Percentiles rank a stretch among this genome's conserved stretches.
phyloP scores from a whole-genome alignment of 441 rosid genomes.

The California macrophylla region DNA sequence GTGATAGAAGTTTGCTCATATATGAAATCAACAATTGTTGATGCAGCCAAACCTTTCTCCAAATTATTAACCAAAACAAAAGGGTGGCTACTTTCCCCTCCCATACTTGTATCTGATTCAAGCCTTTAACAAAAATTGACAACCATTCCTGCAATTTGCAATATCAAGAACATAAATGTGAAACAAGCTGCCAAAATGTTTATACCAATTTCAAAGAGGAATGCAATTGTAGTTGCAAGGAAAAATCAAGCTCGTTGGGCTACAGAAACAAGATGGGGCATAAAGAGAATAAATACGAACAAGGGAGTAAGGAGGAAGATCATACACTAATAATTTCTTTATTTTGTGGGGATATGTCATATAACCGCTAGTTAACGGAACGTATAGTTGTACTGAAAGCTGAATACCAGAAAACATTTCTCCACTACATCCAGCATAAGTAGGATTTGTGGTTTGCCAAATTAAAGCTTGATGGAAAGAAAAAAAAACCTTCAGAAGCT shows the following conservation, averaged over 20 bases:
- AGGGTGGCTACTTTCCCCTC: conserved; percentile 20
- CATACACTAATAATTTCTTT: not conserved
- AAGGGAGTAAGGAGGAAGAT: not conserved
- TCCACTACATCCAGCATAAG: no score
- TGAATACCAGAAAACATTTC: no score
- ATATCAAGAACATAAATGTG: not conserved
- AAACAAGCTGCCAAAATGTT: not conserved
- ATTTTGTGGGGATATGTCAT: no score
- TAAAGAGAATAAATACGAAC: not conserved
- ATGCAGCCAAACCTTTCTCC: conserved; percentile 32
- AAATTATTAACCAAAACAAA: conserved; percentile 32
- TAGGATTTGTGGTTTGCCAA: no score
- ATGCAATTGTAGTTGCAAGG: not conserved
- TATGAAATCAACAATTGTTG: conserved; percentile 30
- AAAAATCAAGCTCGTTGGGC: not conserved
- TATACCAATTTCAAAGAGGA: not conserved
- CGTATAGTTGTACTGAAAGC: not conserved
- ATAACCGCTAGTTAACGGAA: not conserved
- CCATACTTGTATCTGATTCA: conserved; percentile 33
- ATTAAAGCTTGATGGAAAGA: not conserved
- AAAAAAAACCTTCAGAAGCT: conserved; percentile 24
- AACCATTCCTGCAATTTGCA: conserved; percentile 6
- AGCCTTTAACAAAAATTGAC: not conserved
- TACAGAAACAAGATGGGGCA: not conserved
- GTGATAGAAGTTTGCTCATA: conserved; percentile 25